Percentiles rank a stretch among this genome's conserved stretches.
phyloP scores from a whole-genome alignment of 177 flowering plant species.

The Vitis hybrid region DNA sequence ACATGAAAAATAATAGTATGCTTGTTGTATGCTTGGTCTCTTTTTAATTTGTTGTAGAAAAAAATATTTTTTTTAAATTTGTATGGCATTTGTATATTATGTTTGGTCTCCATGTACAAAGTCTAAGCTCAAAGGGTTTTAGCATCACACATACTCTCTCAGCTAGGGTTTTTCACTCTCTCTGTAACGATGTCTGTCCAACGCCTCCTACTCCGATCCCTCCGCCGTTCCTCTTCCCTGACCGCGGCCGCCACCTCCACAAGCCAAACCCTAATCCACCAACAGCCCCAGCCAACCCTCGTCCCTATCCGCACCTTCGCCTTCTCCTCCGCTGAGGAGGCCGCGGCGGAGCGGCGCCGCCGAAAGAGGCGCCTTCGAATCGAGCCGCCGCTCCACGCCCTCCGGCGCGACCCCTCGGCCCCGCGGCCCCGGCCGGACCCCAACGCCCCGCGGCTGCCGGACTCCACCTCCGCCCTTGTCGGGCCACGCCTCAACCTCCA shows the following conservation, averaged over 20 bases:
- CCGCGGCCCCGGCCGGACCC: slow-evolving; percentile 61
- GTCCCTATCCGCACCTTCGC: slow-evolving; percentile 42
- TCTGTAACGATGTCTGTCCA: slow-evolving; percentile 29
- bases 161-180: slow-evolving; percentile 7
- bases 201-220: slow-evolving; percentile 39
- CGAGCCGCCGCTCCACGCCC: slow-evolving; percentile 82
- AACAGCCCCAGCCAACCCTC: slow-evolving; percentile 2
- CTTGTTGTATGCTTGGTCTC: too few species aligned
- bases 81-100: too few species aligned
- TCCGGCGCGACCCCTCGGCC: slow-evolving; percentile 52
- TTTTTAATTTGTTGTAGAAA: too few species aligned
- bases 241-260: slow-evolving; percentile 7
- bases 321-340: slow-evolving; percentile 87
- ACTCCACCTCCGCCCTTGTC: slow-evolving; percentile 72
- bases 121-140: not conserved
- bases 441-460: slow-evolving; percentile 78
- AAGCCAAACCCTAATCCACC: slow-evolving; percentile 6
- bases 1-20: too few species aligned
- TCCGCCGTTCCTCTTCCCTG: slow-evolving; percentile 20
- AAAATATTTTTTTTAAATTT: too few species aligned
- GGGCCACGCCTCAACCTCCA: slow-evolving; percentile 88
- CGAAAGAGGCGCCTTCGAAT: slow-evolving; percentile 84
- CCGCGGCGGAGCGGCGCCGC: slow-evolving; percentile 84
- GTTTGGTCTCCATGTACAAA: too few species aligned
- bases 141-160: not conserved